Percentiles rank a stretch among this genome's conserved stretches.
phyloP scores from a whole-genome alignment of 2,329 filamentous ascomycete species.

The Ceratocystis alfenasii region DNA sequence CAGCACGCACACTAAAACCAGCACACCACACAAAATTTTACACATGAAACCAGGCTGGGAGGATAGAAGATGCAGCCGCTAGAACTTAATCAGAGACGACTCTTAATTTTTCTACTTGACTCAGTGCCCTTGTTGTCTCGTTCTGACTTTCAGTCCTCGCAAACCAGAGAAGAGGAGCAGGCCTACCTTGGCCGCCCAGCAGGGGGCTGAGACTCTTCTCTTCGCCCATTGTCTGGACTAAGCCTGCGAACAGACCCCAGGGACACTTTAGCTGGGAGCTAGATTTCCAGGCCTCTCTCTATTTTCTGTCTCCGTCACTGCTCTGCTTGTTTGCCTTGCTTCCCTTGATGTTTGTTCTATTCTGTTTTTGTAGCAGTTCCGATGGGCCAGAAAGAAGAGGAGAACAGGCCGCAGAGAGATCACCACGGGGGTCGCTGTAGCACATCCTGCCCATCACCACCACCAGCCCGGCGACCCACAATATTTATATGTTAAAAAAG shows the following conservation, averaged over 20 bases:
- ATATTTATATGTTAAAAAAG: not conserved
- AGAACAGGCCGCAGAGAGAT: conserved; percentile 5
- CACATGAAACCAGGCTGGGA: not conserved
- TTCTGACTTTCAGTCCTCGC: not conserved
- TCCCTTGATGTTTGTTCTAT: no score
- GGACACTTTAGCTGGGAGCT: not conserved
- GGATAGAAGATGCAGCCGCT: not conserved
- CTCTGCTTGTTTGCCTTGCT: not conserved
- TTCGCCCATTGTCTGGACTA: conserved; percentile 17
- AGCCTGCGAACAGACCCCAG: conserved; percentile 15
- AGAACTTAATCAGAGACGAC: not conserved
- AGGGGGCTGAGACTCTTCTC: conserved; percentile 17
- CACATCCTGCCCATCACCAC: conserved; percentile 3
- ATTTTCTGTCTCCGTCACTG: not conserved
- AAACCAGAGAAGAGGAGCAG: not conserved
- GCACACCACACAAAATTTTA: not conserved
- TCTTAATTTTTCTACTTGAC: not conserved
- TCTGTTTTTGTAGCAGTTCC: no score
- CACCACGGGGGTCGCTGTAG: conserved; percentile 1
- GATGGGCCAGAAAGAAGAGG: not conserved
- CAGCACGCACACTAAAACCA: not conserved
- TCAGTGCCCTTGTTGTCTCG: not conserved
- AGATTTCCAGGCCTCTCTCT: not conserved
- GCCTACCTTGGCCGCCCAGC: not conserved
- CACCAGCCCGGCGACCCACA: not conserved